A percentile compares a stretch with the other conserved stretches of the same genome.
Conservation (phyloP, 495 filamentous ascomycete genomes). For the Trichoderma virens region DNA sequence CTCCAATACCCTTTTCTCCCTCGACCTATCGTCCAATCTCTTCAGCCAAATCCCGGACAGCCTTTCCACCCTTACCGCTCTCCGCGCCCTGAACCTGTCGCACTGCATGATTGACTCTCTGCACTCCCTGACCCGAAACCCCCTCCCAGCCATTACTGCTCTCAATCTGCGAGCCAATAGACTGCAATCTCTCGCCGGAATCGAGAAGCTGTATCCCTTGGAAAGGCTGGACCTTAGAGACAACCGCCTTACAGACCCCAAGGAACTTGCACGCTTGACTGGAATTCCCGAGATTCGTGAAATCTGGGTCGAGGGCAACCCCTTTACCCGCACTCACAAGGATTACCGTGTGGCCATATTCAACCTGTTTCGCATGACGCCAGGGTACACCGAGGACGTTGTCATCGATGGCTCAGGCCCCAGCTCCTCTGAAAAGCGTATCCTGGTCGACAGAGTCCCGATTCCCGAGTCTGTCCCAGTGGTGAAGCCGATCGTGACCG, state of each 20-base stretch:
- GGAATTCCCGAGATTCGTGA: slow-evolving; percentile 85
- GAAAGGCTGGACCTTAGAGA: slow-evolving; percentile 88
- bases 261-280: slow-evolving; percentile 82
- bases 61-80: slow-evolving; percentile 67
- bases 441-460: slow-evolving; percentile 72
- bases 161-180: slow-evolving; percentile 89
- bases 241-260: slow-evolving; percentile 84
- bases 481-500: slow-evolving; percentile 54
- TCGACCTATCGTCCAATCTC: slow-evolving; percentile 87
- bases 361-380: slow-evolving; percentile 90
- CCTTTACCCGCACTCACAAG: slow-evolving; percentile 80
- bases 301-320: slow-evolving; percentile 84
- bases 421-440: slow-evolving; percentile 71
- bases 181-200: slow-evolving; percentile 77
- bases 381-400: slow-evolving; percentile 85
- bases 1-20: slow-evolving; percentile 75
- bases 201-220: slow-evolving; percentile 80
- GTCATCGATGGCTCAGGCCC: slow-evolving; percentile 79
- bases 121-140: slow-evolving; percentile 76
- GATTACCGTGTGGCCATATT: slow-evolving; percentile 85
- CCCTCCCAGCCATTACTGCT: slow-evolving; percentile 86
- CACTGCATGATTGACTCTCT: slow-evolving; percentile 96
- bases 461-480: slow-evolving; percentile 69
- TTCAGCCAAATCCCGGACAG: slow-evolving; percentile 88
- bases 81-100: slow-evolving; percentile 84